Evolutionary conservation across 331 rosid species (phyloP).

Genomic region (Spiraea crenata): DNA sequence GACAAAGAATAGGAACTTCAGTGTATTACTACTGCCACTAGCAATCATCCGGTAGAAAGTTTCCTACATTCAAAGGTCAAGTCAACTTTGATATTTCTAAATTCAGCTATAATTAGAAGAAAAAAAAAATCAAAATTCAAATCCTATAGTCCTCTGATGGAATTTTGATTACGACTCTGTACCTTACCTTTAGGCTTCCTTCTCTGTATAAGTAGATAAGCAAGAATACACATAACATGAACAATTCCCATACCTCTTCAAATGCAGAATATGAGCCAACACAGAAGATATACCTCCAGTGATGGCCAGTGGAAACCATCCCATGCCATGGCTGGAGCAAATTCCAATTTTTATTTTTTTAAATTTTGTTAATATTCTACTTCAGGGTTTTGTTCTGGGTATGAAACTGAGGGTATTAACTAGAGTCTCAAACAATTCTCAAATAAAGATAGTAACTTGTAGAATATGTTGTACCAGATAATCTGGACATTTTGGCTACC

Average conservation of each 20-base stretch:
- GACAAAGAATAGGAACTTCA: neutral
- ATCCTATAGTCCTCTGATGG: neutral
- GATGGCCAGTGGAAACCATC: neutral
- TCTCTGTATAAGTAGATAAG: neutral
- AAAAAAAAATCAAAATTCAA: neutral
- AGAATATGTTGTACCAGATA: neutral
- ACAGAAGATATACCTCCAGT: neutral
- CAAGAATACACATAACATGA: neutral
- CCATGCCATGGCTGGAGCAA: neutral
- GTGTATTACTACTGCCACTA: neutral
- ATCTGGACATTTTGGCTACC: neutral
- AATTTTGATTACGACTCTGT: neutral
- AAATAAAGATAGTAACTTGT: neutral
- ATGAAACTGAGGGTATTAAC: too few relatives aligned
- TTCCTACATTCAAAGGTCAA: neutral
- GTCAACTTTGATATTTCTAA: neutral
- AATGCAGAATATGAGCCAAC: neutral
- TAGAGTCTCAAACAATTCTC: too few relatives aligned
- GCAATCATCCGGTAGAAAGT: neutral
- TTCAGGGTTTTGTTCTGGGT: neutral
- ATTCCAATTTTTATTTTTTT: neutral
- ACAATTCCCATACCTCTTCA: neutral
- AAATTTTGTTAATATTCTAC: neutral
- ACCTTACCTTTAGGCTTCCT: neutral
- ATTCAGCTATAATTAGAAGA: neutral